Conservation (phyloP, 306 rosid genomes). For the Ammopiptanthus mongolicus region DNA sequence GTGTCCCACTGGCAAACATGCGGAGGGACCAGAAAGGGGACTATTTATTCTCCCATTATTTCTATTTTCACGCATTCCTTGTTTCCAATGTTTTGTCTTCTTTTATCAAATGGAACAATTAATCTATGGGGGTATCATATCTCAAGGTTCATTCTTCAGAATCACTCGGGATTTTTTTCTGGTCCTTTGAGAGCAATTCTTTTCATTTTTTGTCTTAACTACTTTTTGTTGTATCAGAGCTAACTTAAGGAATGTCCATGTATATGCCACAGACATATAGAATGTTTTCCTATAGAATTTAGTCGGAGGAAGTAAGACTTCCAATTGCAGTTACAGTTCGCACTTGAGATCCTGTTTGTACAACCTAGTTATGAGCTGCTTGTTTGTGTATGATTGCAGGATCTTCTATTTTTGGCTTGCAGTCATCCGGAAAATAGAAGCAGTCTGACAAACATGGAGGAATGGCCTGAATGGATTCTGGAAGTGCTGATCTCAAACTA, state of each 20-base stretch:
- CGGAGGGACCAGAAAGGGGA: neutral
- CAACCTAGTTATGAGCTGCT: slow-evolving; percentile 44
- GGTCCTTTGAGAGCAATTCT: neutral
- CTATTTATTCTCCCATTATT: neutral
- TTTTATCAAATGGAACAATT: neutral
- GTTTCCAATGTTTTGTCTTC: neutral
- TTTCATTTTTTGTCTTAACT: neutral
- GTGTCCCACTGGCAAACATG: neutral
- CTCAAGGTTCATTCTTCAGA: neutral
- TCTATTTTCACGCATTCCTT: neutral
- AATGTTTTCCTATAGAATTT: neutral
- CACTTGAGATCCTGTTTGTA: slow-evolving; percentile 23
- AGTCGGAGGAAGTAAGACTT: slow-evolving; percentile 10
- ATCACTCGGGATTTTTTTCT: neutral
- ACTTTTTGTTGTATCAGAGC: neutral
- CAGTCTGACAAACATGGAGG: slow-evolving; percentile 80
- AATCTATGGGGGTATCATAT: neutral
- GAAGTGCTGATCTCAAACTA: slow-evolving; percentile 80
- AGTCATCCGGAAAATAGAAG: slow-evolving; percentile 96
- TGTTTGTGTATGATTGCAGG: slow-evolving; percentile 77
- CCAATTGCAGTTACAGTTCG: neutral
- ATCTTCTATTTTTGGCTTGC: slow-evolving; percentile 99
- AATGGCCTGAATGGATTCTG: slow-evolving; percentile 99
- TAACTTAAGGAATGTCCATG: slow-evolving; percentile 5
- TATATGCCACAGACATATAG: neutral